Evolutionary conservation across 2,329 filamentous ascomycete species (phyloP).

Genomic region (Hypoxylon sp.): DNA sequence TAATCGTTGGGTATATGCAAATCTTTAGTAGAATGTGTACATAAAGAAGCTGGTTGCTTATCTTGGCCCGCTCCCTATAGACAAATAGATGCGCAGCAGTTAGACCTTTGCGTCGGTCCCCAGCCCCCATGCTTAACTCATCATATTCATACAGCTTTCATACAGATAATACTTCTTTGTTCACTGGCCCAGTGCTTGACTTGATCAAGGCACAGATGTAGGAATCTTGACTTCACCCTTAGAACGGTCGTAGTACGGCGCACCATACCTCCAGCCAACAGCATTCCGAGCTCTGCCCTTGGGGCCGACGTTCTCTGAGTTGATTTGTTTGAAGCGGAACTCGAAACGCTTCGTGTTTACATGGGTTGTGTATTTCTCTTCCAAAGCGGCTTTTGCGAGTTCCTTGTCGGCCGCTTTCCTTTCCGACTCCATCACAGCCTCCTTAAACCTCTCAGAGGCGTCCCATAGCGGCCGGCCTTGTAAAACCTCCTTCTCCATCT

Average conservation of each 20-base stretch:
- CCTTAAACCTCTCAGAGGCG: conserved; percentile 59
- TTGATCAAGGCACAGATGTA: conserved; percentile 68
- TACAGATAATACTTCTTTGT: conserved; percentile 39
- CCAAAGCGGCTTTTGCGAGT: conserved; percentile 52
- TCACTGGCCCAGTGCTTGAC: conserved; percentile 39
- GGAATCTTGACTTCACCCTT: conserved; percentile 78
- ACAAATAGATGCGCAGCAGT: conserved; percentile 11
- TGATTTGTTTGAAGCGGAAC: conserved; percentile 73
- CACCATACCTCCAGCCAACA: conserved; percentile 75
- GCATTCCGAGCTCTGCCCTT: conserved; percentile 66
- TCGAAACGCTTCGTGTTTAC: conserved; percentile 69
- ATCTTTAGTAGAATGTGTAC: conserved; percentile 37
- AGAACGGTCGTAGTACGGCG: conserved; percentile 73
- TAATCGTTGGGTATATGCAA: conserved; percentile 47
- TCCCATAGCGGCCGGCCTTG: conserved; percentile 57
- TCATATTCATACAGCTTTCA: conserved; percentile 46
- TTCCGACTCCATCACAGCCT: conserved; percentile 58
- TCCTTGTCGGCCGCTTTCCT: conserved; percentile 60
- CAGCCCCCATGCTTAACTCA: conserved; percentile 3
- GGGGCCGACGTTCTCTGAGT: conserved; percentile 69
- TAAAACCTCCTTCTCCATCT: conserved; percentile 65
- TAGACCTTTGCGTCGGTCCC: conserved; percentile 2
- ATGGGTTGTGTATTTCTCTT: conserved; percentile 59
- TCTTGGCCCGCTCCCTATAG: conserved; percentile 14
- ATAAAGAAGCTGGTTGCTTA: conserved; percentile 33